Conservation (phyloP, 306 rosid species). For the Aeschynomene evenia region DNA sequence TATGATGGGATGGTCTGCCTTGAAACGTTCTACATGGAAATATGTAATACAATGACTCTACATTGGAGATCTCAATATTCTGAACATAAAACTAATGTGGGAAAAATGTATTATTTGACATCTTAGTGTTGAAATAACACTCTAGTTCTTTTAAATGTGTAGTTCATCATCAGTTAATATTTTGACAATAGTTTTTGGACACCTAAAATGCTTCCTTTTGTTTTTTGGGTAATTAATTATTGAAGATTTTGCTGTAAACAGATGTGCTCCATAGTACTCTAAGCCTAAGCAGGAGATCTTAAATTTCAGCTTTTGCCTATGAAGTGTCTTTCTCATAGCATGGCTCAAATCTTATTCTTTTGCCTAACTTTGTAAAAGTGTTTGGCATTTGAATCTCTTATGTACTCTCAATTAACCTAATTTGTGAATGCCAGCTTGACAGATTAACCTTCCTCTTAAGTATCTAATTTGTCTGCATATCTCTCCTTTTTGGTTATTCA, state of each 20-base stretch:
- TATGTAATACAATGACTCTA: not conserved
- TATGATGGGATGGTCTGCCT: not conserved
- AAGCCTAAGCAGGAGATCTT: not conserved
- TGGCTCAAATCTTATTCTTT: not conserved
- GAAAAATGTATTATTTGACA: not conserved
- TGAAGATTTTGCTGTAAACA: not conserved
- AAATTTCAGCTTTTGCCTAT: not conserved
- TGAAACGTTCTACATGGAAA: not conserved
- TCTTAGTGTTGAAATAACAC: not conserved
- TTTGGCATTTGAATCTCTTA: not conserved
- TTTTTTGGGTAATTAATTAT: not conserved
- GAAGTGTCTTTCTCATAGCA: not conserved
- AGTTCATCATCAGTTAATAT: not conserved
- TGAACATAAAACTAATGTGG: not conserved
- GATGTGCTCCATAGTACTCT: not conserved
- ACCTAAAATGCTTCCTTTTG: not conserved
- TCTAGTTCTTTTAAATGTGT: not conserved
- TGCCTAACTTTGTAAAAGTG: not conserved
- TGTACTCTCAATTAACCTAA: not conserved
- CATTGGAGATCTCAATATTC: not conserved
- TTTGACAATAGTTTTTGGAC: not conserved
- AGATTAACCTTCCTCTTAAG: not conserved
- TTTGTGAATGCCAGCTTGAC: not conserved
- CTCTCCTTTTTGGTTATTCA: not conserved
- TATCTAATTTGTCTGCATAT: constrained; percentile 1